phyloP scores from a whole-genome alignment of 768 basidiomycete genomes.

The Lactifluus piperatus region DNA sequence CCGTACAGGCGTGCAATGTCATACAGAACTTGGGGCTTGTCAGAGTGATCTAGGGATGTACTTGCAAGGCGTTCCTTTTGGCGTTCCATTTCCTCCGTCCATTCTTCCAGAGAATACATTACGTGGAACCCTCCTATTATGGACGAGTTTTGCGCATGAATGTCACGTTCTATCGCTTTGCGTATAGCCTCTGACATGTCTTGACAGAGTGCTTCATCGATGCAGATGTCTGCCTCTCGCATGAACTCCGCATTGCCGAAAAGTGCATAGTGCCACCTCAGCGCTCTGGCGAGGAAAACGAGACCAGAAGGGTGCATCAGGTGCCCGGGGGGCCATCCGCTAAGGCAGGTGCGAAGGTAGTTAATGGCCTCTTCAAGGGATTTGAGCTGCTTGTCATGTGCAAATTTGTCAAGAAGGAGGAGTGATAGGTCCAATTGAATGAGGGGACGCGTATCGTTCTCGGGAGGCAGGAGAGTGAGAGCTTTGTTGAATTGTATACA shows the following conservation, averaged over 20 bases:
- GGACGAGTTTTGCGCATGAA: background rate
- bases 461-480: background rate
- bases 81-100: background rate
- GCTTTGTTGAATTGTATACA: background rate
- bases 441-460: background rate
- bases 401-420: background rate
- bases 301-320: too few species aligned
- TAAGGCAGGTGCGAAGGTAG: background rate
- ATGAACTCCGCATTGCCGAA: constrained; percentile 3
- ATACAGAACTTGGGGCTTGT: background rate
- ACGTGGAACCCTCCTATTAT: constrained; percentile 1
- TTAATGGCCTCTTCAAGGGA: constrained; percentile 4
- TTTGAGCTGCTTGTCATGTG: background rate
- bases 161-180: background rate
- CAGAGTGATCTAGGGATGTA: background rate
- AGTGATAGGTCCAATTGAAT: background rate
- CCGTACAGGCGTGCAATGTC: too few species aligned
- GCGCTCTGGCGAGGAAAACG: constrained; percentile 4
- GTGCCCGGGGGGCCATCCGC: too few species aligned
- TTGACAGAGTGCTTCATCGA: background rate
- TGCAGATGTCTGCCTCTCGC: background rate
- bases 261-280: background rate
- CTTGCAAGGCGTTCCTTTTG: background rate
- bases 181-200: too few species aligned
- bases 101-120: background rate